Evolutionary conservation across 441 rosid species (phyloP), one percentile per base, ranked within the genome.

Genomic region (Breynia disticha): DNA sequence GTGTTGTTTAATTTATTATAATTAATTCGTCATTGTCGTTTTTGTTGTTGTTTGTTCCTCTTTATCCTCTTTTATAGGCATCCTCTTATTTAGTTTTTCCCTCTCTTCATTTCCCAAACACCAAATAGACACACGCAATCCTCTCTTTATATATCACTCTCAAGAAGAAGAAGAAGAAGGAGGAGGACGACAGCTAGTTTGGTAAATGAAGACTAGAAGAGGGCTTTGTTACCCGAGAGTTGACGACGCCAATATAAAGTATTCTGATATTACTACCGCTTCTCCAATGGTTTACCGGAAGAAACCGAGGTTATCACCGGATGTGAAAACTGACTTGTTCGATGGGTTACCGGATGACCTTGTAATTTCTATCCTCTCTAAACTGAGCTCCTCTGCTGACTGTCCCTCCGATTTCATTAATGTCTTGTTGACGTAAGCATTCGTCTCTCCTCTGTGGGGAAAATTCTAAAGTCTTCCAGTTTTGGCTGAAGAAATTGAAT

Each of bases 261-360:
- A 59, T 16, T 19, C 19, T 39, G 73, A 56, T 49, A 19, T 20
- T 15, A 37, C 53, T 5, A 37, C 53, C 38, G 32, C n/a, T 13
- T 7, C 28, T 13, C 16, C 67, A 38, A 53, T 57, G 56, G 28
- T 6, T 52, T 15, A 41, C 67, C 67, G 71, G 59, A 78, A 76
- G 72, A 76, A 73, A 15, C 64, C 54, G 3, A 57, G 77, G 21
- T 19, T 67, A 4, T 69, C 62, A 43, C 71, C 67, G 54, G 71
- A 28, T 3, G 52, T 39, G 54, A 59, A 5, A 63, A 66, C 15
- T 44, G 88, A 87, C 63, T 62, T 76, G 39, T 76, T 90, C 13
- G 95, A 87, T 54, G 53, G 68, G 18, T 69, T 91, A 13, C 95
- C 98, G 0, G 96, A 91, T 46, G 98, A 91, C 74, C 80, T 91